phyloP scores from a whole-genome alignment of 306 rosid genomes.

The Clitoria ternatea region DNA sequence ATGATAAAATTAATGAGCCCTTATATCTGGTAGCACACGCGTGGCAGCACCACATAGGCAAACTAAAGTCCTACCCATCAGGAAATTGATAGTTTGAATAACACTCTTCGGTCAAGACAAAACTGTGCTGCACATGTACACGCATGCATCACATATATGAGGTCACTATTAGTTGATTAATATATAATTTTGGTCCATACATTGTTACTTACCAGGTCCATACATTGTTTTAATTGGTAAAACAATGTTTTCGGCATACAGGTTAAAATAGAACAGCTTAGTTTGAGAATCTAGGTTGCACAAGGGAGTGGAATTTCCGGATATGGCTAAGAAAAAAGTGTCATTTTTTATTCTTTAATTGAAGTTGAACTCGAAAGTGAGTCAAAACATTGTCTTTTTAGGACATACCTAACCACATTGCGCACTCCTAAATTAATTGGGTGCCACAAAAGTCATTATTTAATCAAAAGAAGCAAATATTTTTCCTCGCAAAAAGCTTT shows the following conservation, averaged over 20 bases:
- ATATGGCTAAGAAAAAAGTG: slow-evolving; percentile 9
- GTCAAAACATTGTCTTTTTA: slow-evolving; percentile 30
- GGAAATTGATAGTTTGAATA: slow-evolving; percentile 3
- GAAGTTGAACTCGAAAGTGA: slow-evolving; percentile 7
- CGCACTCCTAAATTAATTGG: slow-evolving; percentile 12
- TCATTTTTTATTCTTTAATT: background rate
- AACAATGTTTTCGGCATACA: background rate
- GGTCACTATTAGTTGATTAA: background rate
- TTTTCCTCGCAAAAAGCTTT: background rate
- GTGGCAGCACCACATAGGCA: background rate
- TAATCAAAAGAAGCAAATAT: background rate
- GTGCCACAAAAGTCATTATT: slow-evolving; percentile 7
- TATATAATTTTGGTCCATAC: no score
- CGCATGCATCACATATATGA: background rate
- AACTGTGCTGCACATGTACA: background rate
- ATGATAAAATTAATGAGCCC: background rate
- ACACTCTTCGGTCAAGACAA: background rate
- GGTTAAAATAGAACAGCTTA: background rate
- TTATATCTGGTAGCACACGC: background rate
- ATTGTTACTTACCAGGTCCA: no score
- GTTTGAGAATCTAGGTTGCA: slow-evolving; percentile 28
- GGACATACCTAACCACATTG: slow-evolving; percentile 32
- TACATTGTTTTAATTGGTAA: no score
- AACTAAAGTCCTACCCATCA: background rate
- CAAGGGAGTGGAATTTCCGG: slow-evolving; percentile 22